Evolutionary conservation across 2,329 filamentous ascomycete species (phyloP).

Genomic region (Cytospora mali): DNA sequence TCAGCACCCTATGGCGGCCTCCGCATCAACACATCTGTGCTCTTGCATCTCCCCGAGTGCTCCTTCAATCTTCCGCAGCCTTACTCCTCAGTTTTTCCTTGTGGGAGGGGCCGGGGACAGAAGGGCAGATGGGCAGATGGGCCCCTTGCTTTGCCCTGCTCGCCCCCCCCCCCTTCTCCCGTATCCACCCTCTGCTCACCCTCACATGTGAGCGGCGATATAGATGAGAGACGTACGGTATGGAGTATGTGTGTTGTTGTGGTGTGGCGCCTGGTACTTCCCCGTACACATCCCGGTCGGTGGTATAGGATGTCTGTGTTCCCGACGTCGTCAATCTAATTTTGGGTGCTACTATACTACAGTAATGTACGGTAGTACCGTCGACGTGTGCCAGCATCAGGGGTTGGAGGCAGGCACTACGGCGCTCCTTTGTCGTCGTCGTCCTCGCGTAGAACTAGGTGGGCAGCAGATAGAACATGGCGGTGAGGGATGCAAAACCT

Average conservation of each 20-base stretch:
- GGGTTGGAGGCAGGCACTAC: background rate
- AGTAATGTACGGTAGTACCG: too few species aligned
- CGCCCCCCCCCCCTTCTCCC: too few species aligned
- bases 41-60: conserved; percentile 15
- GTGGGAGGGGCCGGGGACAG: background rate
- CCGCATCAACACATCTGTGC: conserved; percentile 12
- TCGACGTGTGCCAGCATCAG: background rate
- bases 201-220: too few species aligned
- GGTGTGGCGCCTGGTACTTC: too few species aligned
- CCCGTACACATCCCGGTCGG: too few species aligned
- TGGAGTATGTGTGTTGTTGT: too few species aligned
- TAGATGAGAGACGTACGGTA: too few species aligned
- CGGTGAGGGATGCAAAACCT: background rate
- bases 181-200: too few species aligned
- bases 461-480: background rate
- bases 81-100: background rate
- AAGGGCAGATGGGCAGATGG: background rate
- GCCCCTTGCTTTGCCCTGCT: background rate
- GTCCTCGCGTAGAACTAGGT: background rate
- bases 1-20: background rate
- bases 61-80: conserved; percentile 20
- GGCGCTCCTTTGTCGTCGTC: background rate
- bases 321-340: too few species aligned
- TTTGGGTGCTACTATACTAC: too few species aligned
- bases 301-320: too few species aligned